Evolutionary conservation across 768 basidiomycete genomes (phyloP), one percentile per base, ranked within the genome.

Genomic region (Rossbeevera mucosa): DNA sequence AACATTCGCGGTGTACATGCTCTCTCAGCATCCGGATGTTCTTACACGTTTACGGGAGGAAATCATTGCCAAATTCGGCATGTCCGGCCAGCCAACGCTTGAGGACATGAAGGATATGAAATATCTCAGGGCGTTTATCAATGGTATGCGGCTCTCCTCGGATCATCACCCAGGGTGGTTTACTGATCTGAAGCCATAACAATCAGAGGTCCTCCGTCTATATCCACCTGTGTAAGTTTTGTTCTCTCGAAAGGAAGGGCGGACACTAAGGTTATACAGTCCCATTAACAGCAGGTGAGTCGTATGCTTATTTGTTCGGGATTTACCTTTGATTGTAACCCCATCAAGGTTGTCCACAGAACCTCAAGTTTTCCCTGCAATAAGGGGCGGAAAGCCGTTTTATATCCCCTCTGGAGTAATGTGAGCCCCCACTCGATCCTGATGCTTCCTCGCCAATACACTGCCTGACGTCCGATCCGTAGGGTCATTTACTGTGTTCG

Each of bases 31-130:
- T 57, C 79, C 80, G 0, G 59, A 71, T 1, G 72, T 83, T 44
- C 64, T 74, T 16, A 29, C 56, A 1, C 76, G 79, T 6, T 72
- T 86, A 21, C 76, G 80, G 2, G 71, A 79, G 48, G 85, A 87
- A 66, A 76, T 87, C 44, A 63, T 81, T 5, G 61, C 64, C 28
- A 76, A 75, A 33, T 73, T 86, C 7, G 83, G 84, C 0, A 62
- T 69, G 1, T 70, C 69, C 1, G 71, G 72, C 1, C 69, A 75
- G 11, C 85, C 82, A 4, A 75, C 76, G 3, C 77, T 76, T 48
- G 78, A 81, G 41, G 78, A 82, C 55, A 76, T 86, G 57, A 71
- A 72, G 25, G 79, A 80, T 4, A 81, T 85, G 80, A 83, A 80
- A 62, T 85, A 78, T 55, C 64, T 85, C 13, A 71, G 81, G 22